Base-by-base conservation (phyloP, 306 rosid genomes). In the Oxytropis ochrocephala region DNA sequence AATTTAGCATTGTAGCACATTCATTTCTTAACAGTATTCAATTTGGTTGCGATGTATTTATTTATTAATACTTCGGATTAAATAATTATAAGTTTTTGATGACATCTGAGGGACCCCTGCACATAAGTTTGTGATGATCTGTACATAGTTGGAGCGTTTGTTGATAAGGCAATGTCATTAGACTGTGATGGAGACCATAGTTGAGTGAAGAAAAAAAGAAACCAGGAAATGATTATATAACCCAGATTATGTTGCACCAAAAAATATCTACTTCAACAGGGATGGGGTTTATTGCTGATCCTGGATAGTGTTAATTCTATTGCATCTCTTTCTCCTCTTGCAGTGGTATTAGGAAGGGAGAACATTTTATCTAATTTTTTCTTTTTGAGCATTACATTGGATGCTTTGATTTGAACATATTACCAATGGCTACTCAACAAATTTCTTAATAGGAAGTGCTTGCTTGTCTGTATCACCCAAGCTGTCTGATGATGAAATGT, bases 11-110 rank as follows among this genome's bases (percentile, higher is more conserved):
- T 36, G 3, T 46, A 44, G 59, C 59, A 33, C 42, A 57, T 17
- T 18, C 38, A 6, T 41, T 21, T 68, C 41, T 16, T 62, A 64
- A 19, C 30, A 46, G 33, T 52, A 39, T 9, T 46, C 33, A 30
- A 43, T 64, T 65, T 49, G 19, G 42, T 18, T 67, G 36, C 30
- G 16, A 33, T 51, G 18, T 29, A n/a, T n/a, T n/a, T n/a, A n/a
- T 33, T 61, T 74, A 38, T 17, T 17, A 56, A 53, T 38, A n/a
- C 18, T 53, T 47, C 36, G 39, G 53, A 17, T 51, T 46, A 6
- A 19, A 76, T 54, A 49, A 16, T 32, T 32, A 41, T 41, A 42
- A 69, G 71, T 60, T 76, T 59, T 8, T 53, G 75, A 76, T 69
- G 19, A 32, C 50, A 38, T 59, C 32, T 44, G 19, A 44, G 49